A percentile compares a stretch with the other conserved stretches of the same genome.
phyloP scores from a whole-genome alignment of 129 eudicot genomes.

The Flaveria robusta region DNA sequence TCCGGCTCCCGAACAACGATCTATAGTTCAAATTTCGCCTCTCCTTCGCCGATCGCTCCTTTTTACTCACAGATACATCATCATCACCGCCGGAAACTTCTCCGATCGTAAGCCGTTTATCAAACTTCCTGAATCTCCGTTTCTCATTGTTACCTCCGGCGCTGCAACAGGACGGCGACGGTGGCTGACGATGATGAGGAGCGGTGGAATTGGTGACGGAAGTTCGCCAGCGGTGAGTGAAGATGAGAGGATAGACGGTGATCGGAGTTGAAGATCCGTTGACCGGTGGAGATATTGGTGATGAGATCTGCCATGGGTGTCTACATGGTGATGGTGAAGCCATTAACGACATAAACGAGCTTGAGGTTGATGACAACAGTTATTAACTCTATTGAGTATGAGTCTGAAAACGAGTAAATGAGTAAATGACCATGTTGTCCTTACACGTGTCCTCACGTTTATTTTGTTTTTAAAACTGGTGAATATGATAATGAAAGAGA shows the following conservation, averaged over 20 bases:
- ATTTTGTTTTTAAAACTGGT: slow-evolving; percentile 1
- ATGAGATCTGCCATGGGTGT: slow-evolving; percentile 38
- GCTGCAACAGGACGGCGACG: slow-evolving; percentile 31
- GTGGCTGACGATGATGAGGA: slow-evolving; percentile 25
- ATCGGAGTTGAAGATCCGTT: slow-evolving; percentile 32
- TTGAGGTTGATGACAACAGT: slow-evolving; percentile 6
- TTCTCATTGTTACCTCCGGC: slow-evolving; percentile 30
- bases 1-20: slow-evolving; percentile 49
- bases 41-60: neutral
- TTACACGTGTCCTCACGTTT: slow-evolving; percentile 19
- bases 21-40: slow-evolving; percentile 37
- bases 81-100: slow-evolving; percentile 27
- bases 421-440: slow-evolving; percentile 6
- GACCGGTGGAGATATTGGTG: slow-evolving; percentile 1
- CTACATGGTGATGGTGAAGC: slow-evolving; percentile 51
- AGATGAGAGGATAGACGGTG: slow-evolving; percentile 31
- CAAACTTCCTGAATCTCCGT: slow-evolving; percentile 27
- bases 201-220: slow-evolving; percentile 12
- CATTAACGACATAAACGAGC: slow-evolving; percentile 50
- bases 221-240: slow-evolving; percentile 31
- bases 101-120: slow-evolving; percentile 21
- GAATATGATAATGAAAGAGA: neutral
- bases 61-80: slow-evolving; percentile 19
- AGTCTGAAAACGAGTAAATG: neutral
- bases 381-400: slow-evolving; percentile 10